These are phyloP conservation scores for Lactifluus rugatus DNA, from an alignment of 768 basidiomycete species.

Conservation along the genomic window DNA sequence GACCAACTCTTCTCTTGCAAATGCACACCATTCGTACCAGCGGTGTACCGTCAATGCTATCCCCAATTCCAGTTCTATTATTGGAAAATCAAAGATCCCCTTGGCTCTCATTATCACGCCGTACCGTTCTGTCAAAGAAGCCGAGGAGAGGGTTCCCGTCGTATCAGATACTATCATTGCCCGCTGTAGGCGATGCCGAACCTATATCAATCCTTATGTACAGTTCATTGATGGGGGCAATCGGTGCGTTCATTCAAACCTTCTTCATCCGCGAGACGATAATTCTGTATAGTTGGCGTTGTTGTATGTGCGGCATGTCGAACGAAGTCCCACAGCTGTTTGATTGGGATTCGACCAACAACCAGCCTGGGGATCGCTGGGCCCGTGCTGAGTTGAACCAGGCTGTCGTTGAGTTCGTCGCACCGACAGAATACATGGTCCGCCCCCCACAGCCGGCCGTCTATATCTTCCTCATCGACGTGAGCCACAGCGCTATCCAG, in stretches of 20 bases:
- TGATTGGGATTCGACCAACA: slow-evolving; percentile 93
- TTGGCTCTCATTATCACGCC: slow-evolving; percentile 42
- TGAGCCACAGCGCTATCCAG: slow-evolving; percentile 85
- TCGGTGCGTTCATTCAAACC: slow-evolving; percentile 39
- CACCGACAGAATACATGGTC: slow-evolving; percentile 99
- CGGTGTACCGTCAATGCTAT: slow-evolving; percentile 48
- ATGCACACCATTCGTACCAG: slow-evolving; percentile 87
- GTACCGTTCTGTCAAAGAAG: slow-evolving; percentile 39
- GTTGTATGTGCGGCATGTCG: slow-evolving; percentile 97
- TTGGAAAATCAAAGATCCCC: slow-evolving; percentile 39
- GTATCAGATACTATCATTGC: slow-evolving; percentile 45
- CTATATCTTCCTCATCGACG: slow-evolving; percentile 95
- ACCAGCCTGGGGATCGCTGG: slow-evolving; percentile 95
- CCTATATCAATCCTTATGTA: slow-evolving; percentile 50
- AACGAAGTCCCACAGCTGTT: slow-evolving; percentile 98
- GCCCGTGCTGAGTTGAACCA: slow-evolving; percentile 86
- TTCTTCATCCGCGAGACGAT: not conserved
- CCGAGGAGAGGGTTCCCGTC: slow-evolving; percentile 38
- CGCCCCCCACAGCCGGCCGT: slow-evolving; percentile 96
- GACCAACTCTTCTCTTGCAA: slow-evolving; percentile 67
- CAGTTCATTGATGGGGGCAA: slow-evolving; percentile 88
- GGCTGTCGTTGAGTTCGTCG: slow-evolving; percentile 92
- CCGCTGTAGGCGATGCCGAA: slow-evolving; percentile 43
- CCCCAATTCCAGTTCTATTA: slow-evolving; percentile 16
- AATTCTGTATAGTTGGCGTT: slow-evolving; percentile 69